Conservation (phyloP, 2,329 filamentous ascomycete species). For the Aspergillus nomiae region DNA sequence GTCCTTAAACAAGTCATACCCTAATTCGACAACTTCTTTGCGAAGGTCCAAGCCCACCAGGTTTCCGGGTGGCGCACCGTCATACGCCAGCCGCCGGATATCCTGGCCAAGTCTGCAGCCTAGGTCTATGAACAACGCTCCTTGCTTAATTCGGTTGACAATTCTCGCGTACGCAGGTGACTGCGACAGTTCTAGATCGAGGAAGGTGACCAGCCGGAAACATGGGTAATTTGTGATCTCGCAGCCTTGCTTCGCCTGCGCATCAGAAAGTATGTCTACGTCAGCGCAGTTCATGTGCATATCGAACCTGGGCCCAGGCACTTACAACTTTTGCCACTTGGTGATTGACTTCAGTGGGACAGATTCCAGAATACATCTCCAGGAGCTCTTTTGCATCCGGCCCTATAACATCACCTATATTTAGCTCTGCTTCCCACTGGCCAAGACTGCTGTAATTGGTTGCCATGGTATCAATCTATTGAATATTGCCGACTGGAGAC, state of each 20-base stretch:
- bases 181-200: not conserved
- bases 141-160: not conserved
- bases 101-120: not conserved
- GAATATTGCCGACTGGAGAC: too few relatives aligned
- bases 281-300: too few relatives aligned
- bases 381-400: too few relatives aligned
- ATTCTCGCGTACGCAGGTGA: not conserved
- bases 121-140: not conserved
- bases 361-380: too few relatives aligned
- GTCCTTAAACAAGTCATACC: not conserved
- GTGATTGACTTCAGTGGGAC: accelerated
- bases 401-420: too few relatives aligned
- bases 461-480: too few relatives aligned
- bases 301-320: too few relatives aligned
- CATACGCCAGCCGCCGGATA: not conserved
- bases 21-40: not conserved
- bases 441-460: too few relatives aligned
- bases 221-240: not conserved
- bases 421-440: too few relatives aligned
- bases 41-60: not conserved
- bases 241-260: not conserved
- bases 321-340: too few relatives aligned
- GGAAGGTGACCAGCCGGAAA: not conserved
- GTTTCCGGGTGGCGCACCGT: not conserved
- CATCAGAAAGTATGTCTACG: too few relatives aligned